Conservation (phyloP, 2,329 filamentous ascomycete genomes). For the Botrytis sinoallii region DNA sequence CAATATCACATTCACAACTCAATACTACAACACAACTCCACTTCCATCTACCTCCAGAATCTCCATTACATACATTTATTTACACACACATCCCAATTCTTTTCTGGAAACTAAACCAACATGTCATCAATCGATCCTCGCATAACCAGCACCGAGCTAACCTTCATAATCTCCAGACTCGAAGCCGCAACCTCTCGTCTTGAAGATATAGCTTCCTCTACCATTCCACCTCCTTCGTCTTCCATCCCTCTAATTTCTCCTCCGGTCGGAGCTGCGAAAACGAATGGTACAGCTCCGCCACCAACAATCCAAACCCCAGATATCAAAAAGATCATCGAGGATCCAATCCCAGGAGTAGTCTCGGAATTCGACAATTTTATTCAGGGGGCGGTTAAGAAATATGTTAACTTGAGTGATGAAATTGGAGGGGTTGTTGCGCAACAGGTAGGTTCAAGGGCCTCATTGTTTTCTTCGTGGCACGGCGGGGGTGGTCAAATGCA, state of each 20-base stretch:
- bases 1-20: neutral
- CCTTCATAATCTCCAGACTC: slow-evolving; percentile 59
- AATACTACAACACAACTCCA: neutral
- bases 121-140: slow-evolving; percentile 32
- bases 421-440: slow-evolving; percentile 76
- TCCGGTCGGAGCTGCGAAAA: slow-evolving; percentile 44
- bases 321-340: slow-evolving; percentile 40
- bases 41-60: neutral
- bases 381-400: slow-evolving; percentile 69
- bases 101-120: slow-evolving; percentile 19
- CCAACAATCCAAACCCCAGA: neutral
- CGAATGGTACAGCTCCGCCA: slow-evolving; percentile 41
- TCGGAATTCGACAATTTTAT: slow-evolving; percentile 85
- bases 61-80: neutral
- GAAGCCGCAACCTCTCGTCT: slow-evolving; percentile 95
- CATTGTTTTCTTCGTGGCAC: neutral
- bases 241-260: neutral
- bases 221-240: slow-evolving; percentile 50
- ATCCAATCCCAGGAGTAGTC: slow-evolving; percentile 69
- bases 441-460: slow-evolving; percentile 56
- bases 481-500: neutral
- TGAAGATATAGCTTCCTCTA: slow-evolving; percentile 88
- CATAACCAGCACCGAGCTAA: slow-evolving; percentile 32
- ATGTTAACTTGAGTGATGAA: slow-evolving; percentile 72
- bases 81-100: neutral